A percentile compares a stretch with the other conserved stretches of the same genome.
Conservation (phyloP, 2,329 filamentous ascomycete species). For the Sordariomycetes sp. region DNA sequence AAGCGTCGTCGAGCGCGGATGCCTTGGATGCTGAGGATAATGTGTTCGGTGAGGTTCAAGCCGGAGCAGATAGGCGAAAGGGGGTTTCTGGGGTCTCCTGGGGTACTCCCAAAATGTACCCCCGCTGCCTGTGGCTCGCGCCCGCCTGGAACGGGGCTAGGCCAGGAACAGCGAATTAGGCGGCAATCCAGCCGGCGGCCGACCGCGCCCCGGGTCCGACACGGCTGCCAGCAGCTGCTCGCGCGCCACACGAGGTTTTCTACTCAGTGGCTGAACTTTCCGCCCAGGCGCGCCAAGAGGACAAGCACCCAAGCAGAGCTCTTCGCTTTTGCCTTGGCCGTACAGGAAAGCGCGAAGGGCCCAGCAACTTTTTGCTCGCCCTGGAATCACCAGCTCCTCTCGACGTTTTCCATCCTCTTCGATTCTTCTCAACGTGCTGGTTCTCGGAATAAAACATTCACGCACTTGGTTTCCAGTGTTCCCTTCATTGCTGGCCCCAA, state of each 20-base stretch:
- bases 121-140: neutral
- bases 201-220: neutral
- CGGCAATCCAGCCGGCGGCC: neutral
- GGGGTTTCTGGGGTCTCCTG: neutral
- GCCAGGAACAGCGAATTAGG: neutral
- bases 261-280: constrained; percentile 1
- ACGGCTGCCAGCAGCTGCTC: neutral
- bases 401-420: neutral
- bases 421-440: neutral
- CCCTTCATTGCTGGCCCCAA: neutral
- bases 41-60: neutral
- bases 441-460: neutral
- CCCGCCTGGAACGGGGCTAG: neutral
- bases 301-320: neutral
- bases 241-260: neutral
- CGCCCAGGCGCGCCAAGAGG: neutral
- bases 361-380: neutral
- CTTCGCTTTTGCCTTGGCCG: neutral
- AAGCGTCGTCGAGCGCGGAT: neutral
- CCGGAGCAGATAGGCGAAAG: neutral
- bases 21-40: neutral
- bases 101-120: neutral
- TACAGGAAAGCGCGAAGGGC: neutral
- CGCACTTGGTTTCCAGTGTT: neutral
- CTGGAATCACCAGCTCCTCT: neutral